phyloP scores from a whole-genome alignment of 78 protist genomes.

The Dictyostelium citrinum region DNA sequence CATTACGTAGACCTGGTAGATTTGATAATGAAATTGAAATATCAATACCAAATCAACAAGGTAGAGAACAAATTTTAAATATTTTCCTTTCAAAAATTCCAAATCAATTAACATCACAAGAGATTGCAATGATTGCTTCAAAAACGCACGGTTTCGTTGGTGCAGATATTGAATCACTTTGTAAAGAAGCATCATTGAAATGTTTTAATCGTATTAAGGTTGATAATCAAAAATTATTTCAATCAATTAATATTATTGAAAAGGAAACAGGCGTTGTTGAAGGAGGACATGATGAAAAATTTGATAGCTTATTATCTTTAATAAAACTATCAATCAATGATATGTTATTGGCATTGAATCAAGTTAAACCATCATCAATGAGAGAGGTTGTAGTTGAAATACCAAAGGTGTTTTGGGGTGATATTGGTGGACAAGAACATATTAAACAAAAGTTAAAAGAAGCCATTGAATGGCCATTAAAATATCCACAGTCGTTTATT shows the following conservation, averaged over 20 bases:
- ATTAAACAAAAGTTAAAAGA: constrained; percentile 90
- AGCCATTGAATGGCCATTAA: constrained; percentile 96
- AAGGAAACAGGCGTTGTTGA: not conserved
- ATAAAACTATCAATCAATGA: constrained; percentile 29
- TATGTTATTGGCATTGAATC: constrained; percentile 7
- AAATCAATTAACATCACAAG: not conserved
- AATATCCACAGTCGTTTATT: constrained; percentile 87
- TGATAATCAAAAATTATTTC: not conserved
- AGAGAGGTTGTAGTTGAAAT: constrained; percentile 78
- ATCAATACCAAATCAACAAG: constrained; percentile 80
- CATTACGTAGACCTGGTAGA: constrained; percentile 95
- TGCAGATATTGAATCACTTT: constrained; percentile 92
- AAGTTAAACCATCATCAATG: constrained; percentile 73
- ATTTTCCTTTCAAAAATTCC: constrained; percentile 8
- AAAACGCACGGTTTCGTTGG: constrained; percentile 93
- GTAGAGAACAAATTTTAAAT: constrained; percentile 70
- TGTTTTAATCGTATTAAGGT: constrained; percentile 75
- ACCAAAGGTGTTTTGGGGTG: constrained; percentile 93
- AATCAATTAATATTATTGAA: not conserved
- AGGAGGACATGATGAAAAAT: not conserved
- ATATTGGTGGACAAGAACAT: constrained; percentile 97
- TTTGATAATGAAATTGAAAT: constrained; percentile 96
- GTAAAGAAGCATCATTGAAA: constrained; percentile 87
- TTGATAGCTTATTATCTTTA: not conserved
- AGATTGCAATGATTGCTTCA: constrained; percentile 58